A percentile compares a stretch with the other conserved stretches of the same genome.
phyloP scores from a whole-genome alignment of 805 yeast species.

The Zygosaccharomyces rouxii region DNA sequence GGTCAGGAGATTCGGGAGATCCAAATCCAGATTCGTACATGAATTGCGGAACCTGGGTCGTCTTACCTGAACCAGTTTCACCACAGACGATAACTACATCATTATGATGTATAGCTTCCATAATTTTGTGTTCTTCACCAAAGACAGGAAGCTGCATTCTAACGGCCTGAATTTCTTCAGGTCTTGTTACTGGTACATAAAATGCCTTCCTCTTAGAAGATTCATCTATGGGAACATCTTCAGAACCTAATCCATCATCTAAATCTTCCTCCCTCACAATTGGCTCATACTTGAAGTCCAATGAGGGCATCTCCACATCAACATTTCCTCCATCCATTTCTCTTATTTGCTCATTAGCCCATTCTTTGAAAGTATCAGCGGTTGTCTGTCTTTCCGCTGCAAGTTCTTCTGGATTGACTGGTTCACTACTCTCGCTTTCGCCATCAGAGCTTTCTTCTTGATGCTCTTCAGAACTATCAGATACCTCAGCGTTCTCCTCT shows the following conservation, averaged over 20 bases:
- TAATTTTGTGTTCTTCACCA: slow-evolving; percentile 83
- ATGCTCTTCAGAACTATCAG: slow-evolving; percentile 8
- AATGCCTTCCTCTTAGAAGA: slow-evolving; percentile 50
- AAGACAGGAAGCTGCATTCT: slow-evolving; percentile 81
- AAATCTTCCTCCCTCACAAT: slow-evolving; percentile 65
- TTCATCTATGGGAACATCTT: slow-evolving; percentile 56
- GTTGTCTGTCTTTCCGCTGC: slow-evolving; percentile 25
- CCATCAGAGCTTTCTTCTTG: slow-evolving; percentile 19
- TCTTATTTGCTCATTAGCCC: slow-evolving; percentile 79
- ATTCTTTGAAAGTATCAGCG: slow-evolving; percentile 70
- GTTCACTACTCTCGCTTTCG: slow-evolving; percentile 26
- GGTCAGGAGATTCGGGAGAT: slow-evolving; percentile 44
- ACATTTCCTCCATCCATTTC: slow-evolving; percentile 57
- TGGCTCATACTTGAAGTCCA: slow-evolving; percentile 48
- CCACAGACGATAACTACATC: slow-evolving; percentile 91
- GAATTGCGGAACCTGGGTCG: slow-evolving; percentile 97
- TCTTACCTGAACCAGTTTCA: slow-evolving; percentile 98
- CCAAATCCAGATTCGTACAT: slow-evolving; percentile 92
- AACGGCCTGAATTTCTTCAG: slow-evolving; percentile 58
- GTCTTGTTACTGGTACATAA: slow-evolving; percentile 63
- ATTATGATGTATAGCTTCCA: slow-evolving; percentile 93
- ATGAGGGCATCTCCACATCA: slow-evolving; percentile 47
- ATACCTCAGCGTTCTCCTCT: slow-evolving; percentile 8
- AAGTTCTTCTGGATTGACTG: slow-evolving; percentile 31
- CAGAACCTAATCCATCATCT: slow-evolving; percentile 64